These are phyloP conservation scores for Endoconidiophora polonica DNA, from an alignment of 2,329 filamentous ascomycete genomes.

Conservation along the genomic window DNA sequence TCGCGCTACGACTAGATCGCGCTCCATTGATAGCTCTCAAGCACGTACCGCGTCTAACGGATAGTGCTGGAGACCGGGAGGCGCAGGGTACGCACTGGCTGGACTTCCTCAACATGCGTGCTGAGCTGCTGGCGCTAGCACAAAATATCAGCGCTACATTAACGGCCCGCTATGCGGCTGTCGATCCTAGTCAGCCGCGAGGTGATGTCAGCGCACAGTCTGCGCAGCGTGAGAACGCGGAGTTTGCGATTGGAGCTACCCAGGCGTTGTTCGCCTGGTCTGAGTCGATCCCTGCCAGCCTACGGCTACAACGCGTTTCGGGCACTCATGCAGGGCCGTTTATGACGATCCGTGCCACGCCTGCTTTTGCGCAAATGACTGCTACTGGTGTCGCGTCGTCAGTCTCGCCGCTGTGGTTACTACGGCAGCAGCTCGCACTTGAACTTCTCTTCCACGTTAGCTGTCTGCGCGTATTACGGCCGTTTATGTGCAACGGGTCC, in stretches of 20 bases:
- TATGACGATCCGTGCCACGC: too few species aligned
- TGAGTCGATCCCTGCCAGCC: not conserved
- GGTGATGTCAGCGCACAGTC: not conserved
- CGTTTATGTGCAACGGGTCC: not conserved
- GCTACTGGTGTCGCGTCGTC: too few species aligned
- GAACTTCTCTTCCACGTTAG: slow-evolving; percentile 5
- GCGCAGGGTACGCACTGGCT: slow-evolving; percentile 3
- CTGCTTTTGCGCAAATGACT: too few species aligned
- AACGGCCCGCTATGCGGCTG: not conserved
- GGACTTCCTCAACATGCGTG: slow-evolving; percentile 8
- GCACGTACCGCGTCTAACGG: slow-evolving; percentile 6
- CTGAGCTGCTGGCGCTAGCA: slow-evolving; percentile 4
- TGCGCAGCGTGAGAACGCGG: not conserved
- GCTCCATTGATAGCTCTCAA: slow-evolving; percentile 2
- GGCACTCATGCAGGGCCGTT: too few species aligned
- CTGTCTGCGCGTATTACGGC: slow-evolving; percentile 3
- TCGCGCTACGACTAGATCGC: slow-evolving; percentile 5
- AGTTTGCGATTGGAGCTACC: not conserved
- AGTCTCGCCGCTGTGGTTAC: not conserved
- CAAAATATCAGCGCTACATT: slow-evolving; percentile 1
- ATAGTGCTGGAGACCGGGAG: not conserved
- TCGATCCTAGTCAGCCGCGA: not conserved
- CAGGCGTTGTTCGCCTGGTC: not conserved
- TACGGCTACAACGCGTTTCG: too few species aligned
- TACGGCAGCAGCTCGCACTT: slow-evolving; percentile 1